A percentile compares a stretch with the other conserved stretches of the same genome.
phyloP scores from a whole-genome alignment of 768 basidiomycete genomes.

The Suillus luteus region DNA sequence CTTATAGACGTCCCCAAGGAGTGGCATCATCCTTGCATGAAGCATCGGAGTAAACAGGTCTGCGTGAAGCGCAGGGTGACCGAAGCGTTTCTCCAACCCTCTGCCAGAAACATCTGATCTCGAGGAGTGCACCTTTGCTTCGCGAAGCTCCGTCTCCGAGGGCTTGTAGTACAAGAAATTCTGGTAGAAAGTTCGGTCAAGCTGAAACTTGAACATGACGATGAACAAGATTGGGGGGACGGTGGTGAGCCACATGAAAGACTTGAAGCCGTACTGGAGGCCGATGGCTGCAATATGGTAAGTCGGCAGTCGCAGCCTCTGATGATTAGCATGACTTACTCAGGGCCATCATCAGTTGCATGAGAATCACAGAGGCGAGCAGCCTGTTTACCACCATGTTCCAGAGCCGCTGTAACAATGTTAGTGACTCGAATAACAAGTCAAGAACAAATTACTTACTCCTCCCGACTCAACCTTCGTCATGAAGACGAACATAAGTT shows the following conservation, averaged over 20 bases:
- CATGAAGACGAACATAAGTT: constrained; percentile 92
- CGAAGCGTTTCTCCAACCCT: constrained; percentile 87
- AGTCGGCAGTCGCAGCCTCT: neutral
- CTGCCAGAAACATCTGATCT: constrained; percentile 71
- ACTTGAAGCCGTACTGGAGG: constrained; percentile 71
- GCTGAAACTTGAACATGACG: constrained; percentile 81
- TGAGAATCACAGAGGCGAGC: constrained; percentile 73
- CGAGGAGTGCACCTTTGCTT: constrained; percentile 76
- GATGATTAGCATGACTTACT: constrained; percentile 55
- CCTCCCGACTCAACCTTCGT: constrained; percentile 93
- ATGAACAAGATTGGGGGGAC: constrained; percentile 86
- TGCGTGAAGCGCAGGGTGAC: constrained; percentile 87
- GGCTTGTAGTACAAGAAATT: constrained; percentile 86
- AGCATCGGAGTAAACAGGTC: constrained; percentile 90
- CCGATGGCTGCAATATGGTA: constrained; percentile 67
- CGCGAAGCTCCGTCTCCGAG: constrained; percentile 70
- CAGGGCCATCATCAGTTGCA: constrained; percentile 85
- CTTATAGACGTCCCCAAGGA: constrained; percentile 73
- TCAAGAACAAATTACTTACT: constrained; percentile 45
- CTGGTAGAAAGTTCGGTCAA: constrained; percentile 65
- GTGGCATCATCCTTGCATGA: constrained; percentile 81
- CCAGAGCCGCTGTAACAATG: constrained; percentile 72
- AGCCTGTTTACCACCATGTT: constrained; percentile 92
- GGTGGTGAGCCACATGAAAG: constrained; percentile 80
- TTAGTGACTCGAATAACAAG: constrained; percentile 10